phyloP scores from a whole-genome alignment of 1,284 basidiomycete genomes.

The Coniophora puteana region DNA sequence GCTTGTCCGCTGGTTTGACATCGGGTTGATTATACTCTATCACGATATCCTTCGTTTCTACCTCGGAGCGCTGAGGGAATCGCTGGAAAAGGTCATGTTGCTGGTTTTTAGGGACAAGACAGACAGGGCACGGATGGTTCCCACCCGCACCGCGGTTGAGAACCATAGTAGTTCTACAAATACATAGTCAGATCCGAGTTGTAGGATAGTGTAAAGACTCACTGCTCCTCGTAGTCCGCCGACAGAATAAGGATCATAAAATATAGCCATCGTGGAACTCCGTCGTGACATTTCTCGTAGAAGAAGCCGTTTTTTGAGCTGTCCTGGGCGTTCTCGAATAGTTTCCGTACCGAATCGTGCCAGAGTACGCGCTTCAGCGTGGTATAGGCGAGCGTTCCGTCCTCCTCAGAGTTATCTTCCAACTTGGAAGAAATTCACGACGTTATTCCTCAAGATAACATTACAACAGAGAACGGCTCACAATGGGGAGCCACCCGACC shows the following conservation, averaged over 20 bases:
- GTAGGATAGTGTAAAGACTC: too few relatives aligned
- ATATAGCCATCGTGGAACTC: background rate
- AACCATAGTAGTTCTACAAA: background rate
- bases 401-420: slow-evolving; percentile 23
- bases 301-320: slow-evolving; percentile 2
- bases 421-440: background rate
- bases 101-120: background rate
- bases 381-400: slow-evolving; percentile 19
- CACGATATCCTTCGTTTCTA: too few relatives aligned
- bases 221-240: slow-evolving; percentile 7
- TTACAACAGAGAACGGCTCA: slow-evolving; percentile 15
- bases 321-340: slow-evolving; percentile 4
- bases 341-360: slow-evolving; percentile 11
- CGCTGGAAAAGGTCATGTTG: too few relatives aligned
- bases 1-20: too few relatives aligned
- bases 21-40: too few relatives aligned
- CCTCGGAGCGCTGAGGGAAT: too few relatives aligned
- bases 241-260: slow-evolving; percentile 7
- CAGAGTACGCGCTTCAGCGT: slow-evolving; percentile 31
- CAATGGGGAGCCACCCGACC: slow-evolving; percentile 42
- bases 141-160: background rate
- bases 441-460: background rate
- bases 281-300: slow-evolving; percentile 1
- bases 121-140: background rate
- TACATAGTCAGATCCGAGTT: background rate